Evolutionary conservation across 1,139 yeast species (phyloP).

Genomic region (Geotrichum klebahnii): DNA sequence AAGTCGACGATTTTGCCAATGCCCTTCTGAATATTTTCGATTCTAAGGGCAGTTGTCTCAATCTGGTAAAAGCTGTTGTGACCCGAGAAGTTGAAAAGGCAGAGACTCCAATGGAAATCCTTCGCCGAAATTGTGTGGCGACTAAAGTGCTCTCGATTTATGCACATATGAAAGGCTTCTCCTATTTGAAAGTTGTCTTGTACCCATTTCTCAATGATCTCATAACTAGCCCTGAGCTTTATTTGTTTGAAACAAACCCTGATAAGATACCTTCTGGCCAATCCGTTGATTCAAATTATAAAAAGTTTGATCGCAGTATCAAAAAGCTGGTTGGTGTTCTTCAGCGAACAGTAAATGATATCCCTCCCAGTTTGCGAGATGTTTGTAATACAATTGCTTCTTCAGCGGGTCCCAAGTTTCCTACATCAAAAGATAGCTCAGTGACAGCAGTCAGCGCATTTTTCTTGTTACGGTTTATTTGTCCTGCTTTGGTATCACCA

Average conservation of each 20-base stretch:
- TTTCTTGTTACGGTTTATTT: slow-evolving; percentile 68
- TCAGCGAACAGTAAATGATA: slow-evolving; percentile 46
- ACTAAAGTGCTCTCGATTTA: slow-evolving; percentile 70
- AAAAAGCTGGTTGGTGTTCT: slow-evolving; percentile 55
- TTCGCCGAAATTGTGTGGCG: slow-evolving; percentile 78
- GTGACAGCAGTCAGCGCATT: slow-evolving; percentile 76
- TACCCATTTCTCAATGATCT: slow-evolving; percentile 55
- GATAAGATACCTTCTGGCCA: slow-evolving; percentile 44
- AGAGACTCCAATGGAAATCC: slow-evolving; percentile 62
- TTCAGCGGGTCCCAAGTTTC: slow-evolving; percentile 55
- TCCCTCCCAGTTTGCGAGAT: slow-evolving; percentile 61
- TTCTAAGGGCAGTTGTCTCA: slow-evolving; percentile 51
- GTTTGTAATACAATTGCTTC: slow-evolving; percentile 60
- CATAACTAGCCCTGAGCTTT: slow-evolving; percentile 48
- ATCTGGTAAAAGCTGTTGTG: slow-evolving; percentile 54
- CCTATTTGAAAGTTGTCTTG: slow-evolving; percentile 53
- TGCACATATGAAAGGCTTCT: slow-evolving; percentile 62
- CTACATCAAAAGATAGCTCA: slow-evolving; percentile 49
- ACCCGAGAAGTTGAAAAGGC: slow-evolving; percentile 60
- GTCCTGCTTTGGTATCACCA: slow-evolving; percentile 85
- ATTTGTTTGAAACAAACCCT: slow-evolving; percentile 56
- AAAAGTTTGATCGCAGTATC: slow-evolving; percentile 54
- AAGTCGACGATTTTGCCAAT: slow-evolving; percentile 68
- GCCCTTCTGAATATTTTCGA: slow-evolving; percentile 63
- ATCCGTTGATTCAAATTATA: slow-evolving; percentile 45